These are phyloP conservation scores for Trichosporon asahii DNA, from an alignment of 1,284 basidiomycete genomes.

Conservation along the genomic window DNA sequence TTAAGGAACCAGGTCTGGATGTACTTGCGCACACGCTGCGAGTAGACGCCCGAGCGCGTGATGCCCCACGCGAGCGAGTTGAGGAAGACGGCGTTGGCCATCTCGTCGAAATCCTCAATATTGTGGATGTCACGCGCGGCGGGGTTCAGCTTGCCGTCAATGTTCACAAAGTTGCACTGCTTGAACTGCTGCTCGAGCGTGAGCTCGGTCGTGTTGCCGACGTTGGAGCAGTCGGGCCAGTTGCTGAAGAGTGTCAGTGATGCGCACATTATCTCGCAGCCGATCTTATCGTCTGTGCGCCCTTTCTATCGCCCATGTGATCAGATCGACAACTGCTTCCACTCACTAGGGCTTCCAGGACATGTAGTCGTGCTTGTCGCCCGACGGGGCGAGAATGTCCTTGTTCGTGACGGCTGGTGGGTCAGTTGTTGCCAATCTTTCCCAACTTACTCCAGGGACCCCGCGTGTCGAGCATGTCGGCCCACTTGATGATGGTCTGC, in stretches of 20 bases:
- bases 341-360: conserved; percentile 22
- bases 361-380: conserved; percentile 25
- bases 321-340: too few relatives aligned
- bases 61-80: conserved; percentile 61
- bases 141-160: conserved; percentile 66
- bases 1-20: conserved; percentile 57
- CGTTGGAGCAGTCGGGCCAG: conserved; percentile 30
- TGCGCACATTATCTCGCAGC: neutral
- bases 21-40: conserved; percentile 23
- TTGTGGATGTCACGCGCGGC: conserved; percentile 61
- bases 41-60: conserved; percentile 46
- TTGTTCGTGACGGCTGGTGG: conserved; percentile 19
- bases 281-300: neutral
- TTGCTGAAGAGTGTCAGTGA: conserved; percentile 4
- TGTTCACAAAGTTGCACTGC: conserved; percentile 15
- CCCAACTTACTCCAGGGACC: conserved; percentile 19
- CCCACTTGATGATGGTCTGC: conserved; percentile 23
- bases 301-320: neutral
- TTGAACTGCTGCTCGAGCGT: conserved; percentile 22
- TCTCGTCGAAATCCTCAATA: conserved; percentile 57
- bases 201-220: conserved; percentile 30
- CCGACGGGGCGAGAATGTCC: conserved; percentile 17
- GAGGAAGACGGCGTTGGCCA: conserved; percentile 63
- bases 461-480: conserved; percentile 13
- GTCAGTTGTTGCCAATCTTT: neutral